phyloP scores from a whole-genome alignment of 2,329 filamentous ascomycete species.

The Rhinocladiella mackenziei region DNA sequence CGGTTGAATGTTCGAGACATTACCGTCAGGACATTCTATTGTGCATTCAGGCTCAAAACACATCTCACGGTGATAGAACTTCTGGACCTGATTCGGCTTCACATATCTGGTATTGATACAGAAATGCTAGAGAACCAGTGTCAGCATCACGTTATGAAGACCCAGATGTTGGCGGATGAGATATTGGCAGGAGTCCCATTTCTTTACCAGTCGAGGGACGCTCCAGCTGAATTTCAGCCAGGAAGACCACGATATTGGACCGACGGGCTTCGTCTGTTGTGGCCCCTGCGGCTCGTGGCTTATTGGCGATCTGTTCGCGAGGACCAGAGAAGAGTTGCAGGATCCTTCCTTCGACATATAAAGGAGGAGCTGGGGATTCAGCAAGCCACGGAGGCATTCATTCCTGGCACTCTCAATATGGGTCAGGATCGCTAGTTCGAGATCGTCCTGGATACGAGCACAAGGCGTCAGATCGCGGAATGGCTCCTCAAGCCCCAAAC shows the following conservation, averaged over 20 bases:
- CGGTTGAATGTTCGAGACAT: conserved; percentile 7
- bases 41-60: conserved; percentile 16
- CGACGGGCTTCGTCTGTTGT: conserved; percentile 23
- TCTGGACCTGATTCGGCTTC: conserved; percentile 2
- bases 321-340: conserved; percentile 10
- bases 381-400: conserved; percentile 1
- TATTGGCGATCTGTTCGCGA: conserved; percentile 6
- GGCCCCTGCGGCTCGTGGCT: conserved; percentile 18
- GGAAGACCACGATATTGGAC: conserved; percentile 12
- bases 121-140: conserved; percentile 3
- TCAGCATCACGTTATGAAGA: neutral
- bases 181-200: conserved; percentile 10
- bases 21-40: conserved; percentile 17
- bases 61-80: conserved; percentile 16
- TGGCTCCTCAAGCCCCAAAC: no score
- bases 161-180: conserved; percentile 13
- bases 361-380: conserved; percentile 8
- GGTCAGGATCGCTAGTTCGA: neutral
- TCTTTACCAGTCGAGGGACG: neutral
- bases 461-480: no score
- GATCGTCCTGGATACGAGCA: no score
- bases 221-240: neutral
- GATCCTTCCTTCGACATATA: conserved; percentile 2
- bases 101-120: neutral
- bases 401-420: neutral